These are phyloP conservation scores for Monosporascus sp. DNA, from an alignment of 2,329 filamentous ascomycete genomes.

Conservation along the genomic window DNA sequence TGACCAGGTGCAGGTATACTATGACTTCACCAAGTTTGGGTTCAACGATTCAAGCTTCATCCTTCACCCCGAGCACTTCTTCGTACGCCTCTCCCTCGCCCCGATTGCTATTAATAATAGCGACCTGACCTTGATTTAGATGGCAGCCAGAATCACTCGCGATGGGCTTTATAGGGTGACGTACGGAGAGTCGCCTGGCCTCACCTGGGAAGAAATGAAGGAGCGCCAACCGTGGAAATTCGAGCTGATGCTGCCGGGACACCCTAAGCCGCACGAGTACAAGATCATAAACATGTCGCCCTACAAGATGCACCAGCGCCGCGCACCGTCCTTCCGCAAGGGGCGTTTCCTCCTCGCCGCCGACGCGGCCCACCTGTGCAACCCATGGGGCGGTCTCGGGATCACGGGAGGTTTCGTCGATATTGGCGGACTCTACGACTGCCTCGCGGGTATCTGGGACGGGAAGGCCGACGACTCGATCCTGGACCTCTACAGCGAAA, in stretches of 20 bases:
- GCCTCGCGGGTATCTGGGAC: conserved; percentile 42
- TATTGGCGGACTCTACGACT: conserved; percentile 55
- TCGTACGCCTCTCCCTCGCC: conserved; percentile 22
- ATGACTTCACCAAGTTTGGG: conserved; percentile 50
- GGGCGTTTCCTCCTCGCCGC: conserved; percentile 53
- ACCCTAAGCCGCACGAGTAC: conserved; percentile 54
- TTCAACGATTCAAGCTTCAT: conserved; percentile 56
- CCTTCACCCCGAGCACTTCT: conserved; percentile 55
- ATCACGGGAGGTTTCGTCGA: conserved; percentile 62
- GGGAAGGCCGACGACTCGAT: conserved; percentile 37
- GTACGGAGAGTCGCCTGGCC: conserved; percentile 51
- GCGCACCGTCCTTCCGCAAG: conserved; percentile 50
- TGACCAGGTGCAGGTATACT: conserved; percentile 45
- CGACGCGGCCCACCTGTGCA: conserved; percentile 55
- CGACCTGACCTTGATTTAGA: conserved; percentile 28
- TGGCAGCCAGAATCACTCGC: conserved; percentile 54
- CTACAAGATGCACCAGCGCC: conserved; percentile 57
- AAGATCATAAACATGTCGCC: conserved; percentile 51
- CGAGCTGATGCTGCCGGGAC: conserved; percentile 51
- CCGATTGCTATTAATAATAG: neutral
- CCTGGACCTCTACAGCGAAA: conserved; percentile 39
- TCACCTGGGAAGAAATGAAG: conserved; percentile 47
- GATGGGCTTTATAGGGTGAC: conserved; percentile 59
- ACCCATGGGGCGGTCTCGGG: conserved; percentile 54
- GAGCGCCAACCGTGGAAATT: conserved; percentile 50